These are phyloP conservation scores for Brassica cretica DNA, from an alignment of 345 rosid genomes.

Conservation along the genomic window DNA sequence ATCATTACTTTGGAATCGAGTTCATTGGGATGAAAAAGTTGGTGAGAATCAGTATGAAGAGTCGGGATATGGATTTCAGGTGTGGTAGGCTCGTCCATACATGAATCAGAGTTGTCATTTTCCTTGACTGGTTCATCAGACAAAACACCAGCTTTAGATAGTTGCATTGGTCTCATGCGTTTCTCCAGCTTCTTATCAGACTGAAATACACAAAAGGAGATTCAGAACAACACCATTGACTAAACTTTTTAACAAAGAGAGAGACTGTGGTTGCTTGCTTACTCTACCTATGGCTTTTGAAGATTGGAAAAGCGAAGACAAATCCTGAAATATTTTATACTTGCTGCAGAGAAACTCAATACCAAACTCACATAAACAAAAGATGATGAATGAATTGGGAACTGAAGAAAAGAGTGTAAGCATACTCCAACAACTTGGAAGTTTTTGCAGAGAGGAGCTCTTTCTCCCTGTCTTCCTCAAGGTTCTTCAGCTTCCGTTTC, in stretches of 20 bases:
- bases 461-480: constrained; percentile 73
- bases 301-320: constrained; percentile 60
- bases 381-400: not conserved
- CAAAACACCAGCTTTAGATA: constrained; percentile 60
- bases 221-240: not conserved
- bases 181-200: constrained; percentile 60
- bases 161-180: constrained; percentile 55
- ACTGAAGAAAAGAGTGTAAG: not conserved
- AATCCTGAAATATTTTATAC: constrained; percentile 62
- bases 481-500: constrained; percentile 70
- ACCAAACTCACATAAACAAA: not conserved
- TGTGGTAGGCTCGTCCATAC: not conserved
- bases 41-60: not conserved
- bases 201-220: constrained; percentile 39
- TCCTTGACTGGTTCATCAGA: constrained; percentile 30
- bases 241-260: not conserved
- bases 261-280: constrained; percentile 16
- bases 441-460: constrained; percentile 47
- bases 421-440: constrained; percentile 63
- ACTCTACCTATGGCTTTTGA: constrained; percentile 67
- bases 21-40: constrained; percentile 5
- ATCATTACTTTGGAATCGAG: constrained; percentile 20
- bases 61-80: not conserved
- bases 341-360: constrained; percentile 47
- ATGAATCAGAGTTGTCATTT: constrained; percentile 19